phyloP scores from a whole-genome alignment of 2,329 filamentous ascomycete genomes.

The Botryotinia calthae region DNA sequence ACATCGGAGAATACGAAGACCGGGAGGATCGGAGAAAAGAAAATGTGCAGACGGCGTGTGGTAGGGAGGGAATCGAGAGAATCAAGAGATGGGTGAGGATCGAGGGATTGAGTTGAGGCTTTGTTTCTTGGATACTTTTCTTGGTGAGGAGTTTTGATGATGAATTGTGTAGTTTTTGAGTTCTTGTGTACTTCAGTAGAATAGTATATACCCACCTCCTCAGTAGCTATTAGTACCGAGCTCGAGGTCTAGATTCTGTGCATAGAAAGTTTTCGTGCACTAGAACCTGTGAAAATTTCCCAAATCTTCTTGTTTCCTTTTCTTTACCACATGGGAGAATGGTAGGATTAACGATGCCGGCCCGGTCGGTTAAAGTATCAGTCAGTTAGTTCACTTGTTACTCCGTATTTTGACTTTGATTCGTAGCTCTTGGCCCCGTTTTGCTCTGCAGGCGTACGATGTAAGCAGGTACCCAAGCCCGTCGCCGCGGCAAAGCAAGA shows the following conservation, averaged over 20 bases:
- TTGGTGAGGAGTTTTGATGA: neutral
- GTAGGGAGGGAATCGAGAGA: neutral
- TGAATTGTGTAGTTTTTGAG: neutral
- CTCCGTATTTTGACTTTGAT: constrained; percentile 1
- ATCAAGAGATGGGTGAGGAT: neutral
- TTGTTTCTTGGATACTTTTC: neutral
- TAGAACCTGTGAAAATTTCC: neutral
- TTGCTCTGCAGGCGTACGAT: neutral
- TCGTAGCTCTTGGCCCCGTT: neutral
- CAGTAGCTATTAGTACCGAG: neutral
- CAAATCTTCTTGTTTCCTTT: neutral
- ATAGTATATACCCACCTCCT: neutral
- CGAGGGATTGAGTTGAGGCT: neutral
- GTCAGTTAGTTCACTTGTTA: neutral
- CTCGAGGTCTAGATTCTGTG: neutral
- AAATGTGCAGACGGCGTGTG: neutral
- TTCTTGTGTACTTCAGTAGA: neutral
- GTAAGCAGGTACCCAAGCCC: neutral
- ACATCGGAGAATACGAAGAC: neutral
- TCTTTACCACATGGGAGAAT: neutral
- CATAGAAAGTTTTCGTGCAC: neutral
- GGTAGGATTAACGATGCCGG: too few species aligned
- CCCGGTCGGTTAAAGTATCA: neutral
- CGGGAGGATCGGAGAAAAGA: neutral
- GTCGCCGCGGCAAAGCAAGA: neutral